These are phyloP conservation scores for Trichoderma asperellum DNA, from an alignment of 2,329 filamentous ascomycete genomes.

Conservation along the genomic window DNA sequence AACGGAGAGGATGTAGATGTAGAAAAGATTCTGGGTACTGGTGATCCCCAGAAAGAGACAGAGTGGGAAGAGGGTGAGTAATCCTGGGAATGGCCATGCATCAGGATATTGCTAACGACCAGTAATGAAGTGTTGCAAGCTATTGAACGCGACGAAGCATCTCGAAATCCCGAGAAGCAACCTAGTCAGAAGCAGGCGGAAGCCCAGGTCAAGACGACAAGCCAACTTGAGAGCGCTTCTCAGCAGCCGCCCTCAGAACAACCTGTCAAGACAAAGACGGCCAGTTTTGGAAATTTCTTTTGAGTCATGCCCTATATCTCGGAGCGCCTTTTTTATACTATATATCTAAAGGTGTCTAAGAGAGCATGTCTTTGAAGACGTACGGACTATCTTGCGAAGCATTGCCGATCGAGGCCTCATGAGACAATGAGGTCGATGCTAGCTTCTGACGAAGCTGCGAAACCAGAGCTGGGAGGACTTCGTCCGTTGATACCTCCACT, in stretches of 20 bases:
- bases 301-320: conserved; percentile 38
- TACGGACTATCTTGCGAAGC: conserved; percentile 33
- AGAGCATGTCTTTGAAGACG: conserved; percentile 64
- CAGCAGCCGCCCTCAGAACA: conserved; percentile 32
- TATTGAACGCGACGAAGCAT: conserved; percentile 65
- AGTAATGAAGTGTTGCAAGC: conserved; percentile 61
- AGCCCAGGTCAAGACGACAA: conserved; percentile 26
- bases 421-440: not conserved
- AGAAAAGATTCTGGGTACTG: conserved; percentile 77
- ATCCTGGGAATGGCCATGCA: not conserved
- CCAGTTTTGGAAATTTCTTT: conserved; percentile 55
- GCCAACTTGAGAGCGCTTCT: conserved; percentile 27
- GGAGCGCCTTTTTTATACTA: conserved; percentile 1
- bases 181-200: conserved; percentile 42
- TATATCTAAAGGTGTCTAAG: conserved; percentile 44
- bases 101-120: conserved; percentile 29
- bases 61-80: conserved; percentile 84
- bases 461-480: conserved; percentile 61
- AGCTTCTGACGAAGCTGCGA: conserved; percentile 50
- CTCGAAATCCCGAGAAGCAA: conserved; percentile 52
- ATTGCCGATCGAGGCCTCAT: not conserved
- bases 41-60: conserved; percentile 71
- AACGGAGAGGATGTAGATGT: conserved; percentile 82
- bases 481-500: conserved; percentile 61
- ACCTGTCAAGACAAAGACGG: conserved; percentile 36